Conservation (phyloP, 164 flowering plant species). For the Santalum album region DNA sequence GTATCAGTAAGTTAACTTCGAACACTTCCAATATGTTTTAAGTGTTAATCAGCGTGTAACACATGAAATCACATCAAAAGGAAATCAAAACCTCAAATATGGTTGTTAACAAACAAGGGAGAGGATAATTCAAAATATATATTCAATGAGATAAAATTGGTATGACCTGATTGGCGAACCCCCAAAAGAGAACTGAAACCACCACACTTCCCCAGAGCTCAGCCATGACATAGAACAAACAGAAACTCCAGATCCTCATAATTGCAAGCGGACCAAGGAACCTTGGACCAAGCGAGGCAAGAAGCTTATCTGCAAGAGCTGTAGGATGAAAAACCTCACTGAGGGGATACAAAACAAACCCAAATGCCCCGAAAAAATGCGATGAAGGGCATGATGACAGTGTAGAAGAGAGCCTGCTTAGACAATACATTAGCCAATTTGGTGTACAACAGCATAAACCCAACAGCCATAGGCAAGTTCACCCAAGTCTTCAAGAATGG, state of each 20-base stretch:
- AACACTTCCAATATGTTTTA: too few relatives aligned
- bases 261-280: constrained; percentile 95
- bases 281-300: constrained; percentile 69
- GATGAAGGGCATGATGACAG: constrained; percentile 79
- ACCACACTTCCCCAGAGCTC: constrained; percentile 99
- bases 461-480: constrained; percentile 91
- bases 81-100: too few relatives aligned
- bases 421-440: constrained; percentile 80
- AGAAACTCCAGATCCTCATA: constrained; percentile 95
- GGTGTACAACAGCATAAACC: constrained; percentile 84
- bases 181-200: constrained; percentile 94
- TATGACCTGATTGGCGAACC: constrained; percentile 98
- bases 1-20: too few relatives aligned
- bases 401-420: constrained; percentile 78
- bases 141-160: background rate
- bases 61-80: too few relatives aligned
- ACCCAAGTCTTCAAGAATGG: constrained; percentile 97
- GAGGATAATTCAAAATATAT: constrained; percentile 2
- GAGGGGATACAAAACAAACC: constrained; percentile 80
- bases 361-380: constrained; percentile 96
- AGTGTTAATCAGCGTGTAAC: too few relatives aligned
- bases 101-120: background rate
- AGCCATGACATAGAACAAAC: constrained; percentile 99
- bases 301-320: constrained; percentile 78
- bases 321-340: constrained; percentile 70